Evolutionary conservation across 306 rosid genomes (phyloP), one percentile per base, ranked within the genome.

Genomic region (Pachyrhizus erosus): DNA sequence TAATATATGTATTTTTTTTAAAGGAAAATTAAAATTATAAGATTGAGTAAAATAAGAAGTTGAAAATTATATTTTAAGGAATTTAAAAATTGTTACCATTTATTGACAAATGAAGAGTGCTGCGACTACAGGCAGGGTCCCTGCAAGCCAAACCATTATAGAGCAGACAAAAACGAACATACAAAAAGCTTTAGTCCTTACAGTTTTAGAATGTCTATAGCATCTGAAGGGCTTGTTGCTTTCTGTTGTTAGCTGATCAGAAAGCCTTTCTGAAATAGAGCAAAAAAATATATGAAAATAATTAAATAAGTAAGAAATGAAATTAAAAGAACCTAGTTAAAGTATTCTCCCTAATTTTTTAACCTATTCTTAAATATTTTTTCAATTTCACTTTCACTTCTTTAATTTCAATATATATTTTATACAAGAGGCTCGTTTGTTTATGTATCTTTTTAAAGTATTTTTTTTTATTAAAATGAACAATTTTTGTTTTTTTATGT

Each of bases 61-160:
- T n/a, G n/a, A n/a, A n/a, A n/a, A n/a, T n/a, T n/a, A n/a, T n/a
- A n/a, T n/a, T n/a, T n/a, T n/a, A n/a, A n/a, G 4, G 4, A 31
- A 31, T 31, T 31, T 70, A 12, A 12, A 70, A 23, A 13, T 60
- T 43, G 10, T 24, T 43, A 9, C 57, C 57, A 27, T 17, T 40
- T 76, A 43, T 61, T 61, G 58, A 24, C 60, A 76, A 60, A 43
- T 61, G 60, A 76, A 43, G 48, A 61, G 72, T 76, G 61, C 45
- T 27, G 73, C 46, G 33, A 61, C 81, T 27, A 62, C 9, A 27
- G 29, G 73, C 46, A 43, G 33, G 81, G 33, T 7, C 48, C 62
- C 65, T 39, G 75, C 85, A 48, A 55, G 51, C 80, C 68, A 14
- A 73, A 34, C 85, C 80, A 64, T 51, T 73, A 17, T 31, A 34